Evolutionary conservation across 202 grass and related monocot species (phyloP).

Genomic region (Carex sylvatica): DNA sequence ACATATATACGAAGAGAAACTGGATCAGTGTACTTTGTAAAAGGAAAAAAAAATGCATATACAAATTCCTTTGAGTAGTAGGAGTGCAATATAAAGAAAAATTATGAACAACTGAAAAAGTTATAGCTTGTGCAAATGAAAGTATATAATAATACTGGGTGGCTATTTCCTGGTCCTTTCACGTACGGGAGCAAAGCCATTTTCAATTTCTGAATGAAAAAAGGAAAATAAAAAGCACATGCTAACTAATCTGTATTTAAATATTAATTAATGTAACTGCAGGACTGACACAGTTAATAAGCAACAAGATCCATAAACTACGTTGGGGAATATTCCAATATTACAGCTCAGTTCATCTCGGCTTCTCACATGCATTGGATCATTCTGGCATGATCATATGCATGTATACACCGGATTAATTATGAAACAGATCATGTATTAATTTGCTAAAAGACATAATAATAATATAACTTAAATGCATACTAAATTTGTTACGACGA

Average conservation of each 20-base stretch:
- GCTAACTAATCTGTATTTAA: not conserved
- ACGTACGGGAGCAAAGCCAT: not conserved
- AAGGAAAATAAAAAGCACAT: not conserved
- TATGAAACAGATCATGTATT: not conserved
- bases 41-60: too few species aligned
- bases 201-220: not conserved
- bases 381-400: not conserved
- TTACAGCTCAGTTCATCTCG: conserved; percentile 17
- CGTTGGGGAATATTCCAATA: conserved; percentile 30
- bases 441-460: not conserved
- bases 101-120: too few species aligned
- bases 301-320: conserved; percentile 27
- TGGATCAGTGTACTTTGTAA: too few species aligned
- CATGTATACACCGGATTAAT: not conserved
- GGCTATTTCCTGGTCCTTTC: too few species aligned
- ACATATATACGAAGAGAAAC: too few species aligned
- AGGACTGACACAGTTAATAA: conserved; percentile 11
- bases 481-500: too few species aligned
- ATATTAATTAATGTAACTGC: not conserved
- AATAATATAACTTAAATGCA: not conserved
- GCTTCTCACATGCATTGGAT: conserved; percentile 22
- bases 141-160: too few species aligned
- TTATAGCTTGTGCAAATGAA: too few species aligned
- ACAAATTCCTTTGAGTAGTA: too few species aligned
- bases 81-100: too few species aligned